phyloP scores from a whole-genome alignment of 2,329 filamentous ascomycete genomes.

The Epichloe gansuensis region DNA sequence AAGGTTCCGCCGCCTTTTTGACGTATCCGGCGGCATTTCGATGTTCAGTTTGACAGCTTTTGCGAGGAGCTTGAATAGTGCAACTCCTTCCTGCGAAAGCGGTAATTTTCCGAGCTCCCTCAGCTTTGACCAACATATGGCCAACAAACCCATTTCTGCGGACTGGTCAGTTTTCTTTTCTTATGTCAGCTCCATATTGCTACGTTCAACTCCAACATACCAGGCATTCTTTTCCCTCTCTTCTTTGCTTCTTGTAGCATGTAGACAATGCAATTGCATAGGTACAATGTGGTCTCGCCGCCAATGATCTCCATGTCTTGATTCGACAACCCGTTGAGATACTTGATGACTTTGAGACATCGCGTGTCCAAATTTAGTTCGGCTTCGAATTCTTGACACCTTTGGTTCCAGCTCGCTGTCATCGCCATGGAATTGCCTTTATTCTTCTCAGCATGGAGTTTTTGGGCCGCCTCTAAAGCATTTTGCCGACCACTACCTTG shows the following conservation, averaged over 20 bases:
- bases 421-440: too few species aligned
- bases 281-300: conserved; percentile 15
- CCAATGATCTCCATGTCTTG: neutral
- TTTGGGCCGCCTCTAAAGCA: conserved; percentile 20
- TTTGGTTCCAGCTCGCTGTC: too few species aligned
- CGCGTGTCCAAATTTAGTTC: conserved; percentile 20
- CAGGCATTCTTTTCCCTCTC: neutral
- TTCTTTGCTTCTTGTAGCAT: conserved; percentile 1
- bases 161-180: too few species aligned
- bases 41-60: neutral
- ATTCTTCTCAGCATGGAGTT: too few species aligned
- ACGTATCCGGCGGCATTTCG: neutral
- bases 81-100: neutral
- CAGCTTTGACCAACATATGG: neutral
- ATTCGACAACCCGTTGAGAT: neutral
- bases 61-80: neutral
- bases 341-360: conserved; percentile 16
- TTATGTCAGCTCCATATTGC: too few species aligned
- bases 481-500: conserved; percentile 22
- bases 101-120: neutral
- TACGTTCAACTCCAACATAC: too few species aligned
- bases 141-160: neutral
- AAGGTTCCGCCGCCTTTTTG: neutral
- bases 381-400: conserved; percentile 20
- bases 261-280: conserved; percentile 18